Evolutionary conservation across 805 yeast genomes (phyloP).

Genomic region (Scheffersomyces stipitis): DNA sequence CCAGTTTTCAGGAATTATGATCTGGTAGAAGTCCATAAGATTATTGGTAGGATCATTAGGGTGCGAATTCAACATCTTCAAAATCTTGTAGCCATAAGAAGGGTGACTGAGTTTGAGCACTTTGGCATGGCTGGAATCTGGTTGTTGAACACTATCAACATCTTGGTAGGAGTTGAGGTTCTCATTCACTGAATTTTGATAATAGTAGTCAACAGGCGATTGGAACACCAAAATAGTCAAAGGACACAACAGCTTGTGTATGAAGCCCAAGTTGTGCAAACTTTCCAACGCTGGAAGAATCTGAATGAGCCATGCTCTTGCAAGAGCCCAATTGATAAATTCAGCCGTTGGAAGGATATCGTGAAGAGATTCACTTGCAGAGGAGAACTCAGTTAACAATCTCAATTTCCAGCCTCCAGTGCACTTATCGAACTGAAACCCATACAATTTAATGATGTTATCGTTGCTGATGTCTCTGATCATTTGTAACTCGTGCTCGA

Average conservation of each 20-base stretch:
- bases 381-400: constrained; percentile 63
- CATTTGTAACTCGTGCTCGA: constrained; percentile 75
- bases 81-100: constrained; percentile 42
- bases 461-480: constrained; percentile 60
- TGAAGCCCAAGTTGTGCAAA: constrained; percentile 80
- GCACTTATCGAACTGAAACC: constrained; percentile 63
- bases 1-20: constrained; percentile 50
- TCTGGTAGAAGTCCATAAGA: constrained; percentile 1
- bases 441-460: constrained; percentile 64
- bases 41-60: constrained; percentile 11
- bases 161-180: constrained; percentile 23
- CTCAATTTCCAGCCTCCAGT: constrained; percentile 61
- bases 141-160: constrained; percentile 2
- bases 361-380: constrained; percentile 53
- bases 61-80: constrained; percentile 25
- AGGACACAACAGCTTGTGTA: constrained; percentile 67
- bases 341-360: constrained; percentile 69
- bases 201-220: constrained; percentile 8
- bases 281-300: constrained; percentile 81
- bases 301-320: constrained; percentile 87
- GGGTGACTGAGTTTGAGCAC: constrained; percentile 60
- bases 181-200: constrained; percentile 49
- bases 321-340: constrained; percentile 66
- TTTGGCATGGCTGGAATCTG: constrained; percentile 45
- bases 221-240: constrained; percentile 45